These are phyloP conservation scores for Plectranthus barbatus DNA, from an alignment of 257 asterid genomes.

Conservation along the genomic window DNA sequence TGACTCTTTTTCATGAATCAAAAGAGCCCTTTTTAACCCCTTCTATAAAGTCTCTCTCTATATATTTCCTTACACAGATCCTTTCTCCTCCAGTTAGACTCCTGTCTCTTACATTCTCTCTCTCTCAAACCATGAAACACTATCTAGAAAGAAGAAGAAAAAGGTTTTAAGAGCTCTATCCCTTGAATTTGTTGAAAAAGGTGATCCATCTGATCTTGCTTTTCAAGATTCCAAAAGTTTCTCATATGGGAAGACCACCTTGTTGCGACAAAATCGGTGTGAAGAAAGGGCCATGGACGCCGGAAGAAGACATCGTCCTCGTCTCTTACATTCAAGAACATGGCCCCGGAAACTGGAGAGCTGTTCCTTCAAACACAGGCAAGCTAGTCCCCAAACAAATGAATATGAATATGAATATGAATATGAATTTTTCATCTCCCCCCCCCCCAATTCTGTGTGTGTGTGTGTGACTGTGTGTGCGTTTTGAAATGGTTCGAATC, in stretches of 20 bases:
- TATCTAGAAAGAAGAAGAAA: background rate
- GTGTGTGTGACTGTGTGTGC: too few species aligned
- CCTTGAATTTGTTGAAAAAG: background rate
- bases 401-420: too few species aligned
- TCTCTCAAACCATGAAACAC: background rate
- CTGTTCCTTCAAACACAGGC: conserved; percentile 73
- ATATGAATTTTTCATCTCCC: too few species aligned
- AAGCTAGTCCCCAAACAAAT: background rate
- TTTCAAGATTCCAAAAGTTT: background rate
- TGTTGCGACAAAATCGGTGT: conserved; percentile 68
- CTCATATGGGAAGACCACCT: conserved; percentile 79
- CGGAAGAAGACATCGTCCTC: conserved; percentile 80
- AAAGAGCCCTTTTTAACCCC: conserved; percentile 19
- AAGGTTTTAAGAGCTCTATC: background rate
- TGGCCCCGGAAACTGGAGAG: conserved; percentile 86
- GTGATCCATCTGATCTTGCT: too few species aligned
- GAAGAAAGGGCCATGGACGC: conserved; percentile 94
- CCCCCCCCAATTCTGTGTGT: too few species aligned
- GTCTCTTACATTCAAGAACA: conserved; percentile 78
- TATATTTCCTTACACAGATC: conserved; percentile 20
- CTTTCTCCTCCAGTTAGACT: conserved; percentile 32
- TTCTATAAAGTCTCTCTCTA: conserved; percentile 9
- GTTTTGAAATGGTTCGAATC: conserved; percentile 27
- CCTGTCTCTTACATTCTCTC: conserved; percentile 25
- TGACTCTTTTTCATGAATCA: conserved; percentile 43